Conservation (phyloP, 129 eudicot species). For the Flaveria robusta region DNA sequence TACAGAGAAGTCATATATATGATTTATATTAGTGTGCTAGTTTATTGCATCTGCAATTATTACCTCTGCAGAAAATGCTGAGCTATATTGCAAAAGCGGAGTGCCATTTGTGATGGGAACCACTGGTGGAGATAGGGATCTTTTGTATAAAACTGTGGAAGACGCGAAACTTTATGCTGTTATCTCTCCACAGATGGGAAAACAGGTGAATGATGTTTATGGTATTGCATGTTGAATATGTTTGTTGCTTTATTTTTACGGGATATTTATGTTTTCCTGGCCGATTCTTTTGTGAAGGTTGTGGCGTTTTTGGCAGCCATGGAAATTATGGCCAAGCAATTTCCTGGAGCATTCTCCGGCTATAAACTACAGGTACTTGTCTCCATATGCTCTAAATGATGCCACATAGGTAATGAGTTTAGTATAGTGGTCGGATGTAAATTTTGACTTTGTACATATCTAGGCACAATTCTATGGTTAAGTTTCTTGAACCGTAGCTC, state of each 20-base stretch:
- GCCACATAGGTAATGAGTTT: background rate
- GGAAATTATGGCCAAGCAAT: slow-evolving; percentile 89
- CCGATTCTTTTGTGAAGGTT: slow-evolving; percentile 51
- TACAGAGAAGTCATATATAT: background rate
- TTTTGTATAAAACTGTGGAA: slow-evolving; percentile 64
- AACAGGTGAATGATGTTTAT: slow-evolving; percentile 55
- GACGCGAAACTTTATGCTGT: slow-evolving; percentile 85
- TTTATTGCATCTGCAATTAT: background rate
- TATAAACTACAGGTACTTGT: slow-evolving; percentile 63
- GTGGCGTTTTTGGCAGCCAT: slow-evolving; percentile 95
- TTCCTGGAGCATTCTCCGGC: slow-evolving; percentile 93
- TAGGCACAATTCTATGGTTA: slow-evolving; percentile 2
- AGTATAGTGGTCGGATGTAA: background rate
- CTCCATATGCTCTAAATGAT: background rate
- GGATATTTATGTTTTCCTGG: slow-evolving; percentile 16
- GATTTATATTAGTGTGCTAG: background rate
- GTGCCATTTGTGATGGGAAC: slow-evolving; percentile 97
- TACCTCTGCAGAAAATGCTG: slow-evolving; percentile 65
- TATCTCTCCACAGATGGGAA: slow-evolving; percentile 97
- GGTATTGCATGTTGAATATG: background rate
- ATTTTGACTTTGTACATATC: background rate
- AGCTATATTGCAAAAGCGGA: slow-evolving; percentile 75
- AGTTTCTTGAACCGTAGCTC: background rate
- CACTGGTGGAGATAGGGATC: slow-evolving; percentile 94
- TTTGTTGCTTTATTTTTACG: background rate